phyloP scores from a whole-genome alignment of 2,329 filamentous ascomycete genomes.

The Alternaria postmessia region DNA sequence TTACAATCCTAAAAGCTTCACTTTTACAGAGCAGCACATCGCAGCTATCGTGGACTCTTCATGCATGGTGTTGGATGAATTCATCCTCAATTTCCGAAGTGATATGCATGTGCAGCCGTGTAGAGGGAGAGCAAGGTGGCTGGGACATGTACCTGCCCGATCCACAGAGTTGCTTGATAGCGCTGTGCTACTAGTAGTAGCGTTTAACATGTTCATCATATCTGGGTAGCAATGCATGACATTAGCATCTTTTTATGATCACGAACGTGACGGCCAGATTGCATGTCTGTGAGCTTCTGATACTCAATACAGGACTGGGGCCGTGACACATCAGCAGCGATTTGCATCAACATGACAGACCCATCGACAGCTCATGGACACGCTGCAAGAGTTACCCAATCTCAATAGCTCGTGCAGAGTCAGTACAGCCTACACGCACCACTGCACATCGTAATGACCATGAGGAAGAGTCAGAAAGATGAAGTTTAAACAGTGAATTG shows the following conservation, averaged over 20 bases:
- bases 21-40: background rate
- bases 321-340: background rate
- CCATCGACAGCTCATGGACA: background rate
- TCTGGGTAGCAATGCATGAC: background rate
- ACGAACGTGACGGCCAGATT: background rate
- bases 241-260: background rate
- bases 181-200: background rate
- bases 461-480: conserved; percentile 18
- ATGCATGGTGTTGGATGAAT: background rate
- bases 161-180: background rate
- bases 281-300: background rate
- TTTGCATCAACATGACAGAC: background rate
- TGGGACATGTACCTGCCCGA: background rate
- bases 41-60: background rate
- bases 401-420: background rate
- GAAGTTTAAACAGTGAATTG: conserved; percentile 32
- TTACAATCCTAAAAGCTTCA: background rate
- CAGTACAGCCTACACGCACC: background rate
- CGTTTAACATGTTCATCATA: background rate
- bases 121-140: background rate
- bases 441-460: background rate
- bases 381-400: background rate
- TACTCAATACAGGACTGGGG: background rate
- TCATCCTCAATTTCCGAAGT: background rate
- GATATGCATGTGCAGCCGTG: background rate